Evolutionary conservation across 441 rosid genomes (phyloP).

Genomic region (Croton setiger): DNA sequence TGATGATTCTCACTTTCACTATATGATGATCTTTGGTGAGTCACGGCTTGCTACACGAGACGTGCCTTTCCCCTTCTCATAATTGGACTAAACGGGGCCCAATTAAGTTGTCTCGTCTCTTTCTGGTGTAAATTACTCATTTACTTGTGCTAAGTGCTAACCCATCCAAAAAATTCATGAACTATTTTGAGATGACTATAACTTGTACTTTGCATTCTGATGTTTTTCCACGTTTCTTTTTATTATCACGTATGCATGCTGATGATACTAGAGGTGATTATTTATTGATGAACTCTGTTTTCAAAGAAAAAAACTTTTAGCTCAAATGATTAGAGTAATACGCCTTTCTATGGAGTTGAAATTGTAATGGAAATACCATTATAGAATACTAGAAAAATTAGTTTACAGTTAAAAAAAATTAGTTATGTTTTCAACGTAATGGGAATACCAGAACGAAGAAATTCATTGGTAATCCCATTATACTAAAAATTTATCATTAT

Average conservation of each 20-base stretch:
- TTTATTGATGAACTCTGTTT: conserved; percentile 11
- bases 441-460: too few relatives aligned
- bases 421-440: too few relatives aligned
- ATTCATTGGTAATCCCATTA: too few relatives aligned
- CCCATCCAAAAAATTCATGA: background rate
- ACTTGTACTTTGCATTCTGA: background rate
- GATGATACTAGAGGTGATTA: conserved; percentile 13
- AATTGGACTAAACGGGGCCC: background rate
- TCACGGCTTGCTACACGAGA: background rate
- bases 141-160: background rate
- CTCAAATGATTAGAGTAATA: too few relatives aligned
- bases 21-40: background rate
- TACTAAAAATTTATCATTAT: background rate
- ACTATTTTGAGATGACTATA: background rate
- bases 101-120: background rate
- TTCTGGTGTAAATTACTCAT: background rate
- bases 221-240: background rate
- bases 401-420: too few relatives aligned
- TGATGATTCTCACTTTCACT: background rate
- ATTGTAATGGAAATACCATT: too few relatives aligned
- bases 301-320: too few relatives aligned
- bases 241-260: conserved; percentile 19
- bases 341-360: too few relatives aligned
- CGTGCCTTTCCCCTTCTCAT: too few relatives aligned
- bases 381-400: too few relatives aligned